Conservation (phyloP, 495 filamentous ascomycete species). For the Penicillium taxi region DNA sequence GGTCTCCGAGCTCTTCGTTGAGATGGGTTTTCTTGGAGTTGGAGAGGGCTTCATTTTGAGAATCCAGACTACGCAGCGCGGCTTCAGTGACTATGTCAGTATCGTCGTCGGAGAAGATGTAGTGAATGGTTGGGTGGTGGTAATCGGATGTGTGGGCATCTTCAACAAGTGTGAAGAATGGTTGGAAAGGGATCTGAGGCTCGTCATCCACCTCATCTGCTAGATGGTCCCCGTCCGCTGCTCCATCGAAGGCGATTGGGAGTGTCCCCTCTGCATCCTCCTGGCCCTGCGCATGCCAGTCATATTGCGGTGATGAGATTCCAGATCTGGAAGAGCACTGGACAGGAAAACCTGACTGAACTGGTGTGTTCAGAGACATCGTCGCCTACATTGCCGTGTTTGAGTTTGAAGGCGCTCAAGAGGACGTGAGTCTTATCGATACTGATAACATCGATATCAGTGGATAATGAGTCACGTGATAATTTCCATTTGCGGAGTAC, state of each 20-base stretch:
- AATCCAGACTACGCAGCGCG: conserved; percentile 35
- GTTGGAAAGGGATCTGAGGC: conserved; percentile 25
- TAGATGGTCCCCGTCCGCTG: conserved; percentile 3
- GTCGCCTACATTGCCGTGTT: conserved; percentile 28
- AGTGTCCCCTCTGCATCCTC: conserved; percentile 9
- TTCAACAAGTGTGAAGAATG: conserved; percentile 50
- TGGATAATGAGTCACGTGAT: too few relatives aligned
- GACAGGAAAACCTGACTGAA: conserved; percentile 20
- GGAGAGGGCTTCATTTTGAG: conserved; percentile 19
- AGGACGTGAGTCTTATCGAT: conserved; percentile 24
- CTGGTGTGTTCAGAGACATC: conserved; percentile 31
- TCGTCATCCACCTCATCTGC: not conserved
- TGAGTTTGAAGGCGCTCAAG: conserved; percentile 14
- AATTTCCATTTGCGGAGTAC: too few relatives aligned
- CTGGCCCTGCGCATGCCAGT: conserved; percentile 13
- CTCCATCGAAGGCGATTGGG: not conserved
- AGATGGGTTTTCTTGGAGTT: conserved; percentile 12
- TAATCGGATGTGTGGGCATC: conserved; percentile 41
- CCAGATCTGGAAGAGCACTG: conserved; percentile 14
- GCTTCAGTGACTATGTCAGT: conserved; percentile 54
- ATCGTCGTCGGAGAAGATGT: conserved; percentile 79
- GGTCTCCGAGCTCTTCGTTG: conserved; percentile 1
- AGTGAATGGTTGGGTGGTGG: conserved; percentile 77
- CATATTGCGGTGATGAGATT: conserved; percentile 16
- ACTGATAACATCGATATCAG: too few relatives aligned